These are phyloP conservation scores for Suhomyces taliae DNA, from an alignment of 1,139 yeast species.

Conservation along the genomic window DNA sequence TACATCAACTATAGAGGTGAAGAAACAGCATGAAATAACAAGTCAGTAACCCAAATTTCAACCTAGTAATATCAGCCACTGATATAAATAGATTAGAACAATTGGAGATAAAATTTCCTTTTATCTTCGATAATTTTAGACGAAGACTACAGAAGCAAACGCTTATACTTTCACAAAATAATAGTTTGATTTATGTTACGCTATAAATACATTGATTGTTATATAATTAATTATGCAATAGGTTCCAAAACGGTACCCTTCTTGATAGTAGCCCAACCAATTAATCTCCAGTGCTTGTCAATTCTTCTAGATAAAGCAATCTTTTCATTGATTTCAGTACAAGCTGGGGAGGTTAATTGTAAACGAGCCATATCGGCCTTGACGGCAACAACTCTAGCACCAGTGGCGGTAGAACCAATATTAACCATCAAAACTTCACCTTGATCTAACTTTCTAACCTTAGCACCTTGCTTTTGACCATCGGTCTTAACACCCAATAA, in stretches of 20 bases:
- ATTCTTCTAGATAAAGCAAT: slow-evolving; percentile 98
- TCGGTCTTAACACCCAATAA: slow-evolving; percentile 98
- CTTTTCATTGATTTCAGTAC: slow-evolving; percentile 97
- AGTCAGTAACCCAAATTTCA: no score
- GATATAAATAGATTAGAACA: no score
- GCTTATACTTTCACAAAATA: no score
- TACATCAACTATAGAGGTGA: slow-evolving; percentile 13
- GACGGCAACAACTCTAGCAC: slow-evolving; percentile 97
- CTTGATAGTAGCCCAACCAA: slow-evolving; percentile 99
- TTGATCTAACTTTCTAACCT: slow-evolving; percentile 89
- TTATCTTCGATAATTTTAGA: no score
- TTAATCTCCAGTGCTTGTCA: slow-evolving; percentile 99
- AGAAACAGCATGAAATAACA: background rate
- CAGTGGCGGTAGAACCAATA: slow-evolving; percentile 98
- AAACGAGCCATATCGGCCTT: slow-evolving; percentile 99
- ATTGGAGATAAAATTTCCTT: no score
- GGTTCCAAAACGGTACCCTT: slow-evolving; percentile 91
- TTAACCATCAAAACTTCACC: slow-evolving; percentile 98
- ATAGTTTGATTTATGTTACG: background rate
- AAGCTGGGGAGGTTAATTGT: slow-evolving; percentile 95
- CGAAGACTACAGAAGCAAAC: no score
- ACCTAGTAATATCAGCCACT: no score
- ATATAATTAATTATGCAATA: slow-evolving; percentile 28
- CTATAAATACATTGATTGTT: slow-evolving; percentile 10
- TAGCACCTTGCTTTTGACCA: slow-evolving; percentile 91